Percentiles rank a stretch among this genome's conserved stretches.
phyloP scores from a whole-genome alignment of 1,139 yeast genomes.

The Protomyces arabidopsidicola region DNA sequence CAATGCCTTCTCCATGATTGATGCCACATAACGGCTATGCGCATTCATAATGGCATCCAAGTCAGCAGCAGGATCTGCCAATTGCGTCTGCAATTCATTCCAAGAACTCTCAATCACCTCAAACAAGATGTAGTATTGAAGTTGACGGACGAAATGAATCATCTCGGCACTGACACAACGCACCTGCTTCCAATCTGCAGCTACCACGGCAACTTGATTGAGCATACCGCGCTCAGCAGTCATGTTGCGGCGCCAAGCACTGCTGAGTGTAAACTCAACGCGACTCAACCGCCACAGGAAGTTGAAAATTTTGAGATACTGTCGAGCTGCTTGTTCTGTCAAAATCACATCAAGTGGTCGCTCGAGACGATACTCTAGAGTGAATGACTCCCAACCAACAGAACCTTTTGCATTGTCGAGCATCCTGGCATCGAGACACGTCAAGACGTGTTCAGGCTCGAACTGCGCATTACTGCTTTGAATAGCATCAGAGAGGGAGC shows the following conservation, averaged over 20 bases:
- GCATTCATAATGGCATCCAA: constrained; percentile 42
- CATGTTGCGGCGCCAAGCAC: constrained; percentile 46
- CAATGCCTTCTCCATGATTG: constrained; percentile 41
- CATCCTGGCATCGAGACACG: constrained; percentile 74
- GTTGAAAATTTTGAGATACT: constrained; percentile 76
- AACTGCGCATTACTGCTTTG: constrained; percentile 56
- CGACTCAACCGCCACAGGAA: constrained; percentile 77
- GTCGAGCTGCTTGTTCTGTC: constrained; percentile 45
- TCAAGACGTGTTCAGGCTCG: constrained; percentile 44
- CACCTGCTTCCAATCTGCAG: constrained; percentile 37
- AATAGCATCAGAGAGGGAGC: constrained; percentile 62
- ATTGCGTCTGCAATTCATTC: constrained; percentile 38
- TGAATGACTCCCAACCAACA: constrained; percentile 81
- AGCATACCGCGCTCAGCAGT: constrained; percentile 36
- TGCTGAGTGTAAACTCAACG: constrained; percentile 51
- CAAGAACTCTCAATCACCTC: constrained; percentile 44
- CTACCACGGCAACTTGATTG: constrained; percentile 18
- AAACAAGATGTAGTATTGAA: constrained; percentile 43
- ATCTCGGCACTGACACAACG: constrained; percentile 39
- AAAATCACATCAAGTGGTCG: constrained; percentile 47
- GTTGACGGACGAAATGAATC: constrained; percentile 42
- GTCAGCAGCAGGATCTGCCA: constrained; percentile 36
- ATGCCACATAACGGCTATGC: constrained; percentile 40
- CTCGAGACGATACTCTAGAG: constrained; percentile 71
- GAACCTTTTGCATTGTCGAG: constrained; percentile 64